Percentiles rank a stretch among this genome's conserved stretches.
phyloP scores from a whole-genome alignment of 345 rosid genomes.

The Syzygium aromaticum region DNA sequence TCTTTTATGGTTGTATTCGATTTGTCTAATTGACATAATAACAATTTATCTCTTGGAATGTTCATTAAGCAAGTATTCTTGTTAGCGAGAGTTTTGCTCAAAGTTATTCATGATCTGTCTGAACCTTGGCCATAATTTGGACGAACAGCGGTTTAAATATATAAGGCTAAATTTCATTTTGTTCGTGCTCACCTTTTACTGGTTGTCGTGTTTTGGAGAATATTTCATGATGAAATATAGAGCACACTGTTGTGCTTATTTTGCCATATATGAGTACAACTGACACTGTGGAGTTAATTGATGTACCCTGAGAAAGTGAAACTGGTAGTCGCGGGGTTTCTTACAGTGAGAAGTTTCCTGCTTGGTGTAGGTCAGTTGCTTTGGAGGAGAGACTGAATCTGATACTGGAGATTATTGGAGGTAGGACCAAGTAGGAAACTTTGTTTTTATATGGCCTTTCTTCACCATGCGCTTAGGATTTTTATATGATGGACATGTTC shows the following conservation, averaged over 20 bases:
- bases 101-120: neutral
- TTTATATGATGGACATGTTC: neutral
- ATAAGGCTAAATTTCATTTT: neutral
- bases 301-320: neutral
- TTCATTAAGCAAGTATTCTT: neutral
- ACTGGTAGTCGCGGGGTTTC: neutral
- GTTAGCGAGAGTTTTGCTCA: neutral
- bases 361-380: constrained; percentile 76
- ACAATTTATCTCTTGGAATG: neutral
- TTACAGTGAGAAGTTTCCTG: neutral
- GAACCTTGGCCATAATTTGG: neutral
- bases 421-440: constrained; percentile 20
- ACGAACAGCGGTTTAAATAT: neutral
- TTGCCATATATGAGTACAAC: neutral
- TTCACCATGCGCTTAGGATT: neutral
- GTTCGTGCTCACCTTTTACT: neutral
- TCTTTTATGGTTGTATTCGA: neutral
- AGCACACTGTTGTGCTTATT: neutral
- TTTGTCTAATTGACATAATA: neutral
- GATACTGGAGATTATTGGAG: constrained; percentile 98
- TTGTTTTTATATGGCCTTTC: neutral
- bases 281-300: neutral
- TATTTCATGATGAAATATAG: neutral
- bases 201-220: neutral
- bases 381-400: constrained; percentile 83